phyloP scores from a whole-genome alignment of 441 rosid species.

The Syzygium malaccense region DNA sequence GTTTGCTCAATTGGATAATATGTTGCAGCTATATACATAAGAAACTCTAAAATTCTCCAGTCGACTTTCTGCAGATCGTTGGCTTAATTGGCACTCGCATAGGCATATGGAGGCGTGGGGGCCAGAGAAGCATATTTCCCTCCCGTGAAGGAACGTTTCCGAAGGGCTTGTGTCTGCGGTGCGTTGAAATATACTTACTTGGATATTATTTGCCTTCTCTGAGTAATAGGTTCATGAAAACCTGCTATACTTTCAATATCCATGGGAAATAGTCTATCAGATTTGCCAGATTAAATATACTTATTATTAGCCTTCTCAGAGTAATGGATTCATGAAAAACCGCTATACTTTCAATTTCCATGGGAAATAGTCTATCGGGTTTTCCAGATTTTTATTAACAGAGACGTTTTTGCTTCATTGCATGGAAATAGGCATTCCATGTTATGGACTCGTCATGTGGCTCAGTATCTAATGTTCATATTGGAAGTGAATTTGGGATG shows the following conservation, averaged over 20 bases:
- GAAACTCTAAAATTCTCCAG: background rate
- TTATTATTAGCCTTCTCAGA: background rate
- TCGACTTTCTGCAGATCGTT: conserved; percentile 43
- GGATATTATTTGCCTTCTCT: background rate
- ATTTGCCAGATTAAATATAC: background rate
- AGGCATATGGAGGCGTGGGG: conserved; percentile 81
- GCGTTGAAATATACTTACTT: conserved; percentile 9
- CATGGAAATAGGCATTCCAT: background rate
- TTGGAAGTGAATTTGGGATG: background rate
- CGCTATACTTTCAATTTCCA: background rate
- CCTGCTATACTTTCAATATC: background rate
- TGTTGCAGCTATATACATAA: background rate
- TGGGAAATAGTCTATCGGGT: background rate
- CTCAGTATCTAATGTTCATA: background rate
- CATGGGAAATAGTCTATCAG: background rate
- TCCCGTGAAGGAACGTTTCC: conserved; percentile 54
- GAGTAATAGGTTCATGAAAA: background rate
- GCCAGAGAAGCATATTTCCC: conserved; percentile 67
- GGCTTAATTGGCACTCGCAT: conserved; percentile 75
- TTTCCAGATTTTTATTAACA: background rate
- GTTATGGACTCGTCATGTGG: background rate
- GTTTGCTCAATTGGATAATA: background rate
- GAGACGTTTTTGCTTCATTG: background rate
- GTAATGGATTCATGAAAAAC: background rate
- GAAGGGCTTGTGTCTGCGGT: conserved; percentile 87